Percentiles rank a stretch among this genome's conserved stretches.
Conservation (phyloP, 352 stramenopile species). For the Pythium coloratum region DNA sequence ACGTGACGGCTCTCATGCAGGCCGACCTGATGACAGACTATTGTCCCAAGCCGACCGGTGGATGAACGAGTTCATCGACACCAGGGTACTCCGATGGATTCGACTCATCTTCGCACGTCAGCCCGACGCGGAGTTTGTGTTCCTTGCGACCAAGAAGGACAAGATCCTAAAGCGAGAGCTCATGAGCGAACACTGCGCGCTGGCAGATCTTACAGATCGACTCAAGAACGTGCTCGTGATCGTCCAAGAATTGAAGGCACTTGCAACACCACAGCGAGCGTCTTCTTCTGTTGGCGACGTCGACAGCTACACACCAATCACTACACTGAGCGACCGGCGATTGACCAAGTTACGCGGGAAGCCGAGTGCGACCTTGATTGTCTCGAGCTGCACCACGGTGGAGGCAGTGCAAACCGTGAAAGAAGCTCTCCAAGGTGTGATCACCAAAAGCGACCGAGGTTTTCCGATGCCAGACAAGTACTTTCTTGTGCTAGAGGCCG, state of each 20-base stretch:
- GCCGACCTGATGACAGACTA: not conserved
- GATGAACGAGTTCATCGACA: slow-evolving; percentile 6
- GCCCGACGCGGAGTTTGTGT: slow-evolving; percentile 9
- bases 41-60: not conserved
- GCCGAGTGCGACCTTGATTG: not conserved
- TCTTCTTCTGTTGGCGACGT: not conserved
- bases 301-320: not conserved
- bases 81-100: not conserved
- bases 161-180: not conserved
- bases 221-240: not conserved
- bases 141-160: slow-evolving; percentile 8
- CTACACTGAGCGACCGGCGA: not conserved
- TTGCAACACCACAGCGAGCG: too few species aligned
- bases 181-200: not conserved
- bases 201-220: not conserved
- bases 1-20: not conserved
- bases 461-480: slow-evolving; percentile 6
- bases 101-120: slow-evolving; percentile 1
- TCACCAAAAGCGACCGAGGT: not conserved
- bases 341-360: not conserved
- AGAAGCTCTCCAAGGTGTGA: not conserved
- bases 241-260: not conserved
- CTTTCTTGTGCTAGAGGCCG: not conserved
- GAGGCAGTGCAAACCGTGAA: not conserved
- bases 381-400: not conserved